Evolutionary conservation across 441 rosid species (phyloP).

Genomic region (Corymbia calophylla): DNA sequence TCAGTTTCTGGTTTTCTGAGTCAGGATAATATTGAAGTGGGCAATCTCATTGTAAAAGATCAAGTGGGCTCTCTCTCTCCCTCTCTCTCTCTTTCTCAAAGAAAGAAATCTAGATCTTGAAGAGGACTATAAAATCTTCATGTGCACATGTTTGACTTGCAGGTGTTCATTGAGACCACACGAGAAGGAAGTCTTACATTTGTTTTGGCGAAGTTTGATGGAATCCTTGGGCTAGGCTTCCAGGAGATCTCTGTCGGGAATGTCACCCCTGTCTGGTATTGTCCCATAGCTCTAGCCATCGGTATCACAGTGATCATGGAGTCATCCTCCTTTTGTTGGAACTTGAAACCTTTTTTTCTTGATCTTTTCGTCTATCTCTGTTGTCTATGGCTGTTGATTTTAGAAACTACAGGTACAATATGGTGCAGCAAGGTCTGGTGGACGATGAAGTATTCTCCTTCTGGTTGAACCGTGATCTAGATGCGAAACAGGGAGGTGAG

Average conservation of each 20-base stretch:
- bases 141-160: not conserved
- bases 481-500: slow-evolving; percentile 54
- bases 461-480: slow-evolving; percentile 62
- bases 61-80: slow-evolving; percentile 32
- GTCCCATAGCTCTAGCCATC: not conserved
- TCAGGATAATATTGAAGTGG: slow-evolving; percentile 65
- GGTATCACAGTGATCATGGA: not conserved
- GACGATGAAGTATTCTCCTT: slow-evolving; percentile 57
- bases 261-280: slow-evolving; percentile 62
- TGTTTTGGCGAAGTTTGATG: slow-evolving; percentile 63
- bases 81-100: not conserved
- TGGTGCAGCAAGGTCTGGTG: slow-evolving; percentile 53
- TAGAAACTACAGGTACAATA: slow-evolving; percentile 51
- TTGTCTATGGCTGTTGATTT: not conserved
- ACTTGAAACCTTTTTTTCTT: not conserved
- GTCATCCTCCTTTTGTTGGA: not conserved
- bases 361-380: not conserved
- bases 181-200: slow-evolving; percentile 51
- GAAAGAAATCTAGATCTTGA: not conserved
- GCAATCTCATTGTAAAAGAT: slow-evolving; percentile 50
- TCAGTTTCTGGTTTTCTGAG: slow-evolving; percentile 73
- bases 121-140: not conserved
- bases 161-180: slow-evolving; percentile 78
- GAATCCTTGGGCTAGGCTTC: slow-evolving; percentile 79
- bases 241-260: slow-evolving; percentile 69